Percentiles rank a stretch among this genome's conserved stretches.
Conservation (phyloP, 306 rosid genomes). For the Comarum palustre region DNA sequence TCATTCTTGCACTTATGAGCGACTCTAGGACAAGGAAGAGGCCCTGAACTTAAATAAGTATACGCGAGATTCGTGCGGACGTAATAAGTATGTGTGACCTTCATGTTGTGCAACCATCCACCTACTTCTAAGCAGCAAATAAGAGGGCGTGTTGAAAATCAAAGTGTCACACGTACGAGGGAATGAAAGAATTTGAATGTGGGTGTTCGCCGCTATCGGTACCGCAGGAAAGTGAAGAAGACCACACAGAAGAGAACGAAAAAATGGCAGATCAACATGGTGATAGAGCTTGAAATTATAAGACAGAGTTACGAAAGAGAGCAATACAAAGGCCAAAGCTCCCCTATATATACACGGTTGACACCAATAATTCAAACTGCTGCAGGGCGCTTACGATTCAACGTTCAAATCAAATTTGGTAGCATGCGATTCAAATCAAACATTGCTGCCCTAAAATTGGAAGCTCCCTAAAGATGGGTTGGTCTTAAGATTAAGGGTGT, state of each 20-base stretch:
- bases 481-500: neutral
- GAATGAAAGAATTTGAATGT: neutral
- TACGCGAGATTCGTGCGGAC: neutral
- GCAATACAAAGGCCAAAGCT: neutral
- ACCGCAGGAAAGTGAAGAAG: slow-evolving; percentile 11
- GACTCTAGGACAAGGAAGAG: neutral
- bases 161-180: neutral
- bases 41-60: neutral
- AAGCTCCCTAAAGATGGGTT: neutral
- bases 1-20: neutral
- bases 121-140: neutral
- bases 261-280: slow-evolving; percentile 6
- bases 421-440: slow-evolving; percentile 3
- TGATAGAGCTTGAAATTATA: neutral
- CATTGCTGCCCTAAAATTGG: neutral
- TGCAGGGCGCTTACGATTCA: neutral
- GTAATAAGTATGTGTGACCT: neutral
- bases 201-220: neutral
- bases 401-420: slow-evolving; percentile 1
- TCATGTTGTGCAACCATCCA: neutral
- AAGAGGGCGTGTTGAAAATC: neutral
- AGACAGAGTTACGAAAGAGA: neutral
- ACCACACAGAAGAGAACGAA: slow-evolving; percentile 14
- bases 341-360: neutral
- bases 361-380: neutral